Evolutionary conservation across 176 grass and related monocot genomes (phyloP), one percentile per base, ranked within the genome.

Genomic region (Cenchrus americanus): DNA sequence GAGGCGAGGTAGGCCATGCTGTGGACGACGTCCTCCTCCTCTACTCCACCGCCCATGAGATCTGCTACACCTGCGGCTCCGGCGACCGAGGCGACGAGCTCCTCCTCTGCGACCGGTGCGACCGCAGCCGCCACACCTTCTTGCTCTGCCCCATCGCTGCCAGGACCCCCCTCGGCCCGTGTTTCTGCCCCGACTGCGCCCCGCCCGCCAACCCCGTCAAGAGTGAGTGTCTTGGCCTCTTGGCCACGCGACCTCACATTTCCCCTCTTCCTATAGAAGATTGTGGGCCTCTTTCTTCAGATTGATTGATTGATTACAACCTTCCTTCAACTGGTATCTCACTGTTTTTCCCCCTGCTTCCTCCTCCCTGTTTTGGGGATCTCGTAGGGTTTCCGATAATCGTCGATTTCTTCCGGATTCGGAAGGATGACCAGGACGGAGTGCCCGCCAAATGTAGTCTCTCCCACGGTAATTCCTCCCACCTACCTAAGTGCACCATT

Each of bases 321-420:
- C 22, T 48, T 47, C 27, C 10, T 52, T 52, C 10, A 9, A 27
- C n/a, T 49, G n/a, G n/a, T n/a, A 42, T 78, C 78, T 76, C 61
- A 65, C 44, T 80, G 9, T 37, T 63, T 75, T 21, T n/a, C n/a
- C n/a, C n/a, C n/a, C n/a, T n/a, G n/a, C 5, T 58, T 22, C 19
- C 17, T 46, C 50, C 61, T 67, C 68, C 60, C 12, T 67, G 37
- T 77, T 61, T 18, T 32, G 37, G 26, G 57, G 9, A n/a, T 62
- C n/a, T 30, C 71, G 6, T 41, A 99, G 93, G 89, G 62, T 92
- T 94, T 78, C 89, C 96, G 21, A 58, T 96, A 93, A 98, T 98
- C 72, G 27, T 95, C 2, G 87, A 96, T 92, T 99, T 99, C 87
- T 99, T 99, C 83, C 67, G 89, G 82, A 99, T 99, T 60, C 87